phyloP scores from a whole-genome alignment of 176 grass and related monocot genomes.

The Lolium perenne region DNA sequence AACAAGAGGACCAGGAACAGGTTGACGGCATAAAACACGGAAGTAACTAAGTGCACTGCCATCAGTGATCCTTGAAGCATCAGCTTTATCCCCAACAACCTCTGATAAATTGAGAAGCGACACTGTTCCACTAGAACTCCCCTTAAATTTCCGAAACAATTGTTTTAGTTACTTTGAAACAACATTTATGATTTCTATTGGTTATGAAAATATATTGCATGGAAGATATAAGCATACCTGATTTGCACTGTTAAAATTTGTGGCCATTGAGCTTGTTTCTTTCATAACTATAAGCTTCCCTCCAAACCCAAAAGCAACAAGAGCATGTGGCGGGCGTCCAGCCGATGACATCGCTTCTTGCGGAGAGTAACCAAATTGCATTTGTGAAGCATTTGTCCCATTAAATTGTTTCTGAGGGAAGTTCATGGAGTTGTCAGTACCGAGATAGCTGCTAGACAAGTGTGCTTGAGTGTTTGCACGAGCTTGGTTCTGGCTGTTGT shows the following conservation, averaged over 20 bases:
- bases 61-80: conserved; percentile 57
- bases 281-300: conserved; percentile 86
- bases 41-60: conserved; percentile 71
- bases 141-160: conserved; percentile 50
- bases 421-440: conserved; percentile 57
- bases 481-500: conserved; percentile 43
- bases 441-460: conserved; percentile 62
- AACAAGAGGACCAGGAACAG: conserved; percentile 88
- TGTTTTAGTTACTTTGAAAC: conserved; percentile 38
- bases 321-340: conserved; percentile 80
- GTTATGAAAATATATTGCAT: conserved; percentile 30
- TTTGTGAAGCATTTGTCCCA: conserved; percentile 61
- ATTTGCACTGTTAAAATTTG: conserved; percentile 60
- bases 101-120: conserved; percentile 87
- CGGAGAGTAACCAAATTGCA: conserved; percentile 56
- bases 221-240: conserved; percentile 53
- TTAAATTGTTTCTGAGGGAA: conserved; percentile 68
- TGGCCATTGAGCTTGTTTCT: conserved; percentile 64
- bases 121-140: conserved; percentile 48
- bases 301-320: conserved; percentile 93
- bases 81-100: conserved; percentile 58
- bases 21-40: conserved; percentile 67
- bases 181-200: conserved; percentile 19
- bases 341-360: conserved; percentile 67
- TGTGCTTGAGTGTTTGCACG: conserved; percentile 46